Conservation (phyloP, 1,139 yeast genomes). For the Saccharomyces hybrid region DNA sequence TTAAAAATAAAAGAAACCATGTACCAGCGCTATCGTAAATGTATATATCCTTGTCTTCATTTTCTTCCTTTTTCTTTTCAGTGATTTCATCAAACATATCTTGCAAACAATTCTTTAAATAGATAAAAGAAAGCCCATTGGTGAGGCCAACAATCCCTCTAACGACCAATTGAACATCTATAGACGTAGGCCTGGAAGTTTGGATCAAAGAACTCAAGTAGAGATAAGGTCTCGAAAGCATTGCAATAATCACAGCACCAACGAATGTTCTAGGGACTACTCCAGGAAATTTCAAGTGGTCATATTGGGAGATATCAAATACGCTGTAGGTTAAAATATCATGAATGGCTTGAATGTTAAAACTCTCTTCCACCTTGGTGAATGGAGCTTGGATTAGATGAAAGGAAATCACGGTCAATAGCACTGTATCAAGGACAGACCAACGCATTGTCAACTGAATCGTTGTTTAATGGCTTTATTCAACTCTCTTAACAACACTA, state of each 20-base stretch:
- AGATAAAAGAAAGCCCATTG: constrained; percentile 37
- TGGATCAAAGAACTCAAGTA: constrained; percentile 13
- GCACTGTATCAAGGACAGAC: constrained; percentile 23
- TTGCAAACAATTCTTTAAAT: constrained; percentile 31
- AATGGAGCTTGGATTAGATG: constrained; percentile 60
- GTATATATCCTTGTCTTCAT: constrained; percentile 6
- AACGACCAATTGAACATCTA: constrained; percentile 42
- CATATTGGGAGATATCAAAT: constrained; percentile 44
- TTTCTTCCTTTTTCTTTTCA: constrained; percentile 10
- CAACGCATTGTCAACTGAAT: constrained; percentile 14
- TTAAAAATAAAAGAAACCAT: constrained; percentile 54
- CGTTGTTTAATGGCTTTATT: background rate
- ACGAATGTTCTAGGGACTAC: constrained; percentile 82
- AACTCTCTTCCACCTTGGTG: constrained; percentile 92
- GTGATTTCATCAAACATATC: constrained; percentile 11
- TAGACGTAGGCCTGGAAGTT: constrained; percentile 29
- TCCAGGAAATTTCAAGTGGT: constrained; percentile 78
- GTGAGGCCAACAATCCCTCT: constrained; percentile 49
- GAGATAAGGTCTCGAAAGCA: constrained; percentile 35
- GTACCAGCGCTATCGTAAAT: constrained; percentile 32
- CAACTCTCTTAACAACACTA: background rate
- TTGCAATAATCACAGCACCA: constrained; percentile 58
- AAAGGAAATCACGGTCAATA: constrained; percentile 34
- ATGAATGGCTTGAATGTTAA: constrained; percentile 83
- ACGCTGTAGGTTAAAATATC: constrained; percentile 67